phyloP scores from a whole-genome alignment of 495 filamentous ascomycete genomes.

The Penicillium manginii region DNA sequence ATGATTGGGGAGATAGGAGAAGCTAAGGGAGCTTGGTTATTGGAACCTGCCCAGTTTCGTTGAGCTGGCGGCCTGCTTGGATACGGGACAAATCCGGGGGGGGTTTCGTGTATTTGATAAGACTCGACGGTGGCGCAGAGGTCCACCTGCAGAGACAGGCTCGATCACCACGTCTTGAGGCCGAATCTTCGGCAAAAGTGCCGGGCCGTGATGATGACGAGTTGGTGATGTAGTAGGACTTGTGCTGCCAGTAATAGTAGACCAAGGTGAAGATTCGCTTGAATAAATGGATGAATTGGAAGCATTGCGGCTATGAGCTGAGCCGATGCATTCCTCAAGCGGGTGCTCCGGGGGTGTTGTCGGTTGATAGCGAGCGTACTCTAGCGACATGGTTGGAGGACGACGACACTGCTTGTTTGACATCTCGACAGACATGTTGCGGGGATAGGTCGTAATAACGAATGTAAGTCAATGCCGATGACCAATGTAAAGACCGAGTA shows the following conservation, averaged over 20 bases:
- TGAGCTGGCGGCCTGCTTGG: conserved; percentile 43
- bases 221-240: conserved; percentile 76
- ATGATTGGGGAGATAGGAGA: conserved; percentile 55
- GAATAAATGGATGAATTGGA: conserved; percentile 59
- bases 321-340: conserved; percentile 35
- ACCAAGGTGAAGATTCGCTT: conserved; percentile 77
- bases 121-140: conserved; percentile 56
- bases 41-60: conserved; percentile 68
- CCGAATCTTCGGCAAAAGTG: conserved; percentile 85
- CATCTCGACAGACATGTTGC: neutral
- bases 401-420: neutral
- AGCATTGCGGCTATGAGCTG: conserved; percentile 46
- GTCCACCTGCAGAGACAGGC: conserved; percentile 44
- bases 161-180: conserved; percentile 80
- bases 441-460: conserved; percentile 12
- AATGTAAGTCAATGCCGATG: conserved; percentile 18
- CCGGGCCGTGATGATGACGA: conserved; percentile 72
- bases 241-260: conserved; percentile 70
- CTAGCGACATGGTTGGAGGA: conserved; percentile 47
- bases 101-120: conserved; percentile 60
- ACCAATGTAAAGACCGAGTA: conserved; percentile 18
- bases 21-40: conserved; percentile 58
- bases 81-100: conserved; percentile 48
- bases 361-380: conserved; percentile 50
- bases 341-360: conserved; percentile 47